phyloP scores from a whole-genome alignment of 148 eudicot species.

The Nepenthes mirabilis region DNA sequence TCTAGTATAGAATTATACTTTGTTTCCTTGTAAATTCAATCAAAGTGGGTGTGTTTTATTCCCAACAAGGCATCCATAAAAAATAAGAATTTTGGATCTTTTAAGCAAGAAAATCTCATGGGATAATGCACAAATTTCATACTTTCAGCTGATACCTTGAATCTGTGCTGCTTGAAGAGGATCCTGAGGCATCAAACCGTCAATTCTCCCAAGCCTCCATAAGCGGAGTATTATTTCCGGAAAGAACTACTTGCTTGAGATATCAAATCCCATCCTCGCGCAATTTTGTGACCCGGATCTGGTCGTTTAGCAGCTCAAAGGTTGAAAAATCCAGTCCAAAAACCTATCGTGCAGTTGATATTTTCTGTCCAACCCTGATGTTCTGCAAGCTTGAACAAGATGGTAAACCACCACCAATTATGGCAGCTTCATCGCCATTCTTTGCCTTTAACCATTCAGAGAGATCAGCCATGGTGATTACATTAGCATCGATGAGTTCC shows the following conservation, averaged over 20 bases:
- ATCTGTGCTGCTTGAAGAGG: constrained; percentile 73
- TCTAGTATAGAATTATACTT: too few species aligned
- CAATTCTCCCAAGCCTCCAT: constrained; percentile 62
- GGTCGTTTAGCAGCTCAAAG: constrained; percentile 76
- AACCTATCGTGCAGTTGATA: constrained; percentile 60
- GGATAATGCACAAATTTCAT: not conserved
- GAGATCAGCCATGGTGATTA: constrained; percentile 50
- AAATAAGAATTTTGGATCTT: too few species aligned
- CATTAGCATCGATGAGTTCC: constrained; percentile 46
- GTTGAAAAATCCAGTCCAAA: constrained; percentile 86
- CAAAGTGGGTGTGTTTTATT: too few species aligned
- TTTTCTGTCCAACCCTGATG: constrained; percentile 52
- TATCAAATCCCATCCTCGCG: constrained; percentile 51
- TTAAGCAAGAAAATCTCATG: not conserved
- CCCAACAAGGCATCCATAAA: too few species aligned
- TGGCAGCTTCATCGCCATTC: constrained; percentile 30
- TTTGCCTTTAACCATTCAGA: constrained; percentile 70
- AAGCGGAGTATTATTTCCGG: constrained; percentile 38
- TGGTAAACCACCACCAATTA: constrained; percentile 66
- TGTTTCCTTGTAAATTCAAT: too few species aligned
- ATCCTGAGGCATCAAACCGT: constrained; percentile 45
- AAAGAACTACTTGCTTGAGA: constrained; percentile 53
- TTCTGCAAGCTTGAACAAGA: constrained; percentile 49
- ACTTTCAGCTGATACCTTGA: constrained; percentile 91
- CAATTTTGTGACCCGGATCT: constrained; percentile 45